A percentile compares a stretch with the other conserved stretches of the same genome.
phyloP scores from a whole-genome alignment of 805 yeast species.

The Helenozyma rhizophorensis region DNA sequence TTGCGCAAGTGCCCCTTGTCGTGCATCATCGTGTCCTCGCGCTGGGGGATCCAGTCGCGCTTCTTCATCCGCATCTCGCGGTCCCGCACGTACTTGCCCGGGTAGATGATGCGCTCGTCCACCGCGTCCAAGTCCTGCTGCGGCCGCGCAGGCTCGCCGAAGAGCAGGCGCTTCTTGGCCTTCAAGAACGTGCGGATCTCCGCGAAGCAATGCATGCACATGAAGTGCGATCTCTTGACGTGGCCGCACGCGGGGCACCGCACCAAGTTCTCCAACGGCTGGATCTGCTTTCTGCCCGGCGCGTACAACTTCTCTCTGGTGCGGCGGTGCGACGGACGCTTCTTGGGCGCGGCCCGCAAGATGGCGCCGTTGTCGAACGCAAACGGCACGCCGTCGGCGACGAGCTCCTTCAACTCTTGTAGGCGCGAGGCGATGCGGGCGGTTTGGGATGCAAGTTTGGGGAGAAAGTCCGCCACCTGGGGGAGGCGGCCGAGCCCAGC shows the following conservation, averaged over 20 bases:
- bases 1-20: constrained; percentile 23
- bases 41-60: constrained; percentile 42
- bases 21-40: constrained; percentile 40
- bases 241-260: constrained; percentile 97
- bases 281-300: constrained; percentile 76
- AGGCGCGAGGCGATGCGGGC: constrained; percentile 17
- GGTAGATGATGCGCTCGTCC: constrained; percentile 66
- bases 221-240: constrained; percentile 80
- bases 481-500: constrained; percentile 11
- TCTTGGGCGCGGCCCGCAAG: constrained; percentile 87
- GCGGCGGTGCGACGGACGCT: constrained; percentile 83
- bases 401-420: constrained; percentile 36
- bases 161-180: constrained; percentile 31
- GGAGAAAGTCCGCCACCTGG: constrained; percentile 10
- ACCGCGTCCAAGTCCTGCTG: constrained; percentile 48
- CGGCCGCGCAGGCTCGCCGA: constrained; percentile 29
- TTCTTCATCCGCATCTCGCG: constrained; percentile 26
- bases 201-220: constrained; percentile 89
- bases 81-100: constrained; percentile 55
- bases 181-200: constrained; percentile 78
- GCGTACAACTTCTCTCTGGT: constrained; percentile 80
- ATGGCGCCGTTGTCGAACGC: constrained; percentile 63
- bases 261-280: constrained; percentile 69
- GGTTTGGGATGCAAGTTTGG: constrained; percentile 5
- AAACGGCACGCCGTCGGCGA: constrained; percentile 30